Evolutionary conservation across 345 rosid species (phyloP).

Genomic region (Eucalyptus sp.): DNA sequence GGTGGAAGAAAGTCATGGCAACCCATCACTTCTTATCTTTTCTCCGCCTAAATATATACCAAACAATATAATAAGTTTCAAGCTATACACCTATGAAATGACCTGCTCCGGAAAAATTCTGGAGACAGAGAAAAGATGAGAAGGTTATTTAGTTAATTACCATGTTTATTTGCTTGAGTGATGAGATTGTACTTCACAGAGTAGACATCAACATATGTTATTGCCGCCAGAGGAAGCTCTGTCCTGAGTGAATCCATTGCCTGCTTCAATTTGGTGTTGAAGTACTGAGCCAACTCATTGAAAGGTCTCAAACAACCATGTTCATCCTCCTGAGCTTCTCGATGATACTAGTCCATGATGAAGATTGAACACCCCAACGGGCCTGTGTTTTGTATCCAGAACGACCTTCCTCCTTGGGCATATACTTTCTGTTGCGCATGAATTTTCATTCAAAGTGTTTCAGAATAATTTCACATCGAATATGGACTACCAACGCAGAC

Average conservation of each 20-base stretch:
- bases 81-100: not conserved
- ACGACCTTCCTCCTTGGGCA: constrained; percentile 53
- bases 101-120: not conserved
- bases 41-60: not conserved
- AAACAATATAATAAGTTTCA: not conserved
- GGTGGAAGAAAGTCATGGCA: not conserved
- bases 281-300: constrained; percentile 49
- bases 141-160: constrained; percentile 3
- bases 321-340: constrained; percentile 22
- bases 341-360: constrained; percentile 27
- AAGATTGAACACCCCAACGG: constrained; percentile 68
- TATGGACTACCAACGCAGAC: not conserved
- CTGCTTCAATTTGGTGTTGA: constrained; percentile 25
- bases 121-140: not conserved
- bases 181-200: constrained; percentile 42
- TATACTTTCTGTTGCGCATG: constrained; percentile 24
- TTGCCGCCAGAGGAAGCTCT: constrained; percentile 35
- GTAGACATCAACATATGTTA: constrained; percentile 60
- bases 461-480: not conserved
- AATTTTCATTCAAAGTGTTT: not conserved
- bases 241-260: constrained; percentile 27
- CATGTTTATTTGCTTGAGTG: constrained; percentile 33
- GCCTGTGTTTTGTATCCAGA: constrained; percentile 77
- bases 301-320: constrained; percentile 54
- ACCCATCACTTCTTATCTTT: not conserved